Conservation (phyloP, 2,329 filamentous ascomycete species). For the Fusarium temperatum region DNA sequence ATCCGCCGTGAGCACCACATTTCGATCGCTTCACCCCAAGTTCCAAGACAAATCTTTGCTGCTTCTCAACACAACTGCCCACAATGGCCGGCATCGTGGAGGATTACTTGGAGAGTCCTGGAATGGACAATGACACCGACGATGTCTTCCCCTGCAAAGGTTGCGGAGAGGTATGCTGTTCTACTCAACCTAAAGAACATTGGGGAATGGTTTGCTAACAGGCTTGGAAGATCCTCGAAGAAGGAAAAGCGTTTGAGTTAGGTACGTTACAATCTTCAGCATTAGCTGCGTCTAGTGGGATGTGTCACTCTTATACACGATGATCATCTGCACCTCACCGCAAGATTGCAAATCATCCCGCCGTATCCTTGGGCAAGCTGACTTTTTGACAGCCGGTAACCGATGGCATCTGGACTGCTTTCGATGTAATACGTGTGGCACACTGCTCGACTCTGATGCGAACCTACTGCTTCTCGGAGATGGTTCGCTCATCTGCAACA, state of each 20-base stretch:
- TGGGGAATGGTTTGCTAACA: constrained; percentile 27
- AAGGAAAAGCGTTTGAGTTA: constrained; percentile 97
- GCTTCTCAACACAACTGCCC: constrained; percentile 24
- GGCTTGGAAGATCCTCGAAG: constrained; percentile 82
- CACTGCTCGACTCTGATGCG: constrained; percentile 95
- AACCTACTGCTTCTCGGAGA: constrained; percentile 97
- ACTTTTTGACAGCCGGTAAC: constrained; percentile 75
- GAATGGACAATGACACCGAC: constrained; percentile 78
- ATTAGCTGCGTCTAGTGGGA: neutral
- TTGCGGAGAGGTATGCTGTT: constrained; percentile 79
- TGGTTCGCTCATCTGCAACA: constrained; percentile 98
- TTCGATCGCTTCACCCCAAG: constrained; percentile 17
- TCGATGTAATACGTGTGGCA: constrained; percentile 94
- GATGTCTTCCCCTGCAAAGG: constrained; percentile 92
- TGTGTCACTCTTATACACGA: neutral
- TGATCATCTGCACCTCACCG: constrained; percentile 13
- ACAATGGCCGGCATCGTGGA: constrained; percentile 63
- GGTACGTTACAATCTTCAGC: constrained; percentile 64
- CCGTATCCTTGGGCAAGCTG: constrained; percentile 37
- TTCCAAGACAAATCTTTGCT: constrained; percentile 7
- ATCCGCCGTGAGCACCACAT: constrained; percentile 18
- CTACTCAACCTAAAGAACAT: neutral
- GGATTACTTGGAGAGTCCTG: constrained; percentile 68
- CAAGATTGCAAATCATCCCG: constrained; percentile 11
- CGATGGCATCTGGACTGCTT: constrained; percentile 99